phyloP scores from a whole-genome alignment of 345 rosid species.

The Durio zibethinus region DNA sequence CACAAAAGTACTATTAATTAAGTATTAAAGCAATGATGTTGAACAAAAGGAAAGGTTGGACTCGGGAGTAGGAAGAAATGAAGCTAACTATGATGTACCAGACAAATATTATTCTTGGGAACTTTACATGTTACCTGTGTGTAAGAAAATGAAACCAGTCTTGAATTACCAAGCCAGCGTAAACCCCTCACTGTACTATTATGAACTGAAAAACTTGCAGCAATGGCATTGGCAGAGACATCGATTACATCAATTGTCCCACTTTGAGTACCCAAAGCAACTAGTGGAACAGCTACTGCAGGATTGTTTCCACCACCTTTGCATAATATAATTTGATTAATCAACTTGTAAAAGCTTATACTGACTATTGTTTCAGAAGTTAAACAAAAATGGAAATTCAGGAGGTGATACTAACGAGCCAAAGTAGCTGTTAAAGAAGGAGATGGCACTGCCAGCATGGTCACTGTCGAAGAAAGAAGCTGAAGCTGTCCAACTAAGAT shows the following conservation, averaged over 20 bases:
- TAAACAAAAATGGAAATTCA: not conserved
- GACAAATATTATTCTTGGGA: not conserved
- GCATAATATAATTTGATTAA: not conserved
- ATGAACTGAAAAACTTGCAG: slow-evolving; percentile 83
- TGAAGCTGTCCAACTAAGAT: slow-evolving; percentile 82
- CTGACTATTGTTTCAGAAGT: slow-evolving; percentile 4
- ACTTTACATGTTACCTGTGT: slow-evolving; percentile 12
- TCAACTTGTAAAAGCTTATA: not conserved
- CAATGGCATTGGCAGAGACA: slow-evolving; percentile 89
- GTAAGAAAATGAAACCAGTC: slow-evolving; percentile 59
- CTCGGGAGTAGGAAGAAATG: not conserved
- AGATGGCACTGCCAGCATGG: slow-evolving; percentile 91
- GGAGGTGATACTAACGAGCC: slow-evolving; percentile 32
- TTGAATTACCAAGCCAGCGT: slow-evolving; percentile 95
- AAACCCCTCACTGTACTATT: slow-evolving; percentile 74
- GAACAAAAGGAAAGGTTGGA: not conserved
- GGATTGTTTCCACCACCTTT: slow-evolving; percentile 59
- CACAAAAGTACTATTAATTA: slow-evolving; percentile 10
- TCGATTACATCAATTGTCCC: slow-evolving; percentile 81
- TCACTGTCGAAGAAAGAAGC: slow-evolving; percentile 89
- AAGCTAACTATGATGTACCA: not conserved
- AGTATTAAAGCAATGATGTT: slow-evolving; percentile 3
- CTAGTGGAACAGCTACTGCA: slow-evolving; percentile 91
- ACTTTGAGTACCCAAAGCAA: slow-evolving; percentile 94
- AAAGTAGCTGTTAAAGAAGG: slow-evolving; percentile 92